These are phyloP conservation scores for Dryas drummondii DNA, from an alignment of 306 rosid species.

Conservation along the genomic window DNA sequence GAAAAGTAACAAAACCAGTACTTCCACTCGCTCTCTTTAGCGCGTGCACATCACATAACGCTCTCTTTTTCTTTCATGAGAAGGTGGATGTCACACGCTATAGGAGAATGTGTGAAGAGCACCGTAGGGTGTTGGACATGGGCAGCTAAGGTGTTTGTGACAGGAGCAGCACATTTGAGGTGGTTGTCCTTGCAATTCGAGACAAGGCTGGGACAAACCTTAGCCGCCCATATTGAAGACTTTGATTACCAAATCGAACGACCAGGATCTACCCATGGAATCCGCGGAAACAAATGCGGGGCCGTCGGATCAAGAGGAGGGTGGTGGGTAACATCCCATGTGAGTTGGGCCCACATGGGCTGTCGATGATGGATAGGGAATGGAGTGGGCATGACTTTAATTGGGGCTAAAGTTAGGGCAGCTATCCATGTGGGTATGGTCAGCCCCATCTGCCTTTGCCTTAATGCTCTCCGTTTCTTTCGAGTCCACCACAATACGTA, in stretches of 20 bases:
- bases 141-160: conserved; percentile 32
- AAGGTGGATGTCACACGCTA: conserved; percentile 15
- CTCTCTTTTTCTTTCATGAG: neutral
- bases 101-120: neutral
- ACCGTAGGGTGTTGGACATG: conserved; percentile 11
- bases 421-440: conserved; percentile 18
- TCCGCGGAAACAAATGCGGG: neutral
- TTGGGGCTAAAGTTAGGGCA: conserved; percentile 16
- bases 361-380: conserved; percentile 32
- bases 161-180: conserved; percentile 29
- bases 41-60: conserved; percentile 10
- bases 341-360: conserved; percentile 37
- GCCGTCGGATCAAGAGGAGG: conserved; percentile 4
- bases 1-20: neutral
- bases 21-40: neutral
- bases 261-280: neutral
- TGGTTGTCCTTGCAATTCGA: conserved; percentile 27
- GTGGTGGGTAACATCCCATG: conserved; percentile 28
- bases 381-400: conserved; percentile 20
- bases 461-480: conserved; percentile 6
- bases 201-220: conserved; percentile 43
- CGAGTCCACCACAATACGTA: neutral
- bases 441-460: conserved; percentile 23
- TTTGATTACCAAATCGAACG: conserved; percentile 14
- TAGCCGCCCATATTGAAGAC: conserved; percentile 34